Percentiles rank a stretch among this genome's conserved stretches.
phyloP scores from a whole-genome alignment of 257 asterid genomes.

The Perilla frutescens region DNA sequence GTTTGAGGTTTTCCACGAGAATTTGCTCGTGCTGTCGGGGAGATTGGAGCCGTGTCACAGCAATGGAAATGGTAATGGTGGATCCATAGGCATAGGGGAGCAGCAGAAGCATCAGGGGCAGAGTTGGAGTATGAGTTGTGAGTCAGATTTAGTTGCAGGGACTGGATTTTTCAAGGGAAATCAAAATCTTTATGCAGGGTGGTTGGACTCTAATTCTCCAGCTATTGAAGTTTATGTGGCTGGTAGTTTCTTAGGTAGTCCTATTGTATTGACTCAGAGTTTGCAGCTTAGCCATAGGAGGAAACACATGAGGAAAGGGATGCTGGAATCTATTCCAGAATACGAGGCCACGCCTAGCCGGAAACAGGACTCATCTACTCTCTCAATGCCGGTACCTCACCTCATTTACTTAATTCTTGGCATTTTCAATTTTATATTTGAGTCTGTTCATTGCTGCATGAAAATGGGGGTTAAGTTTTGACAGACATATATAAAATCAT shows the following conservation, averaged over 20 bases:
- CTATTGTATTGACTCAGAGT: constrained; percentile 60
- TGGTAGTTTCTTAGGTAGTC: constrained; percentile 65
- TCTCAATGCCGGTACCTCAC: constrained; percentile 50
- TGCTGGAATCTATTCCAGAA: constrained; percentile 76
- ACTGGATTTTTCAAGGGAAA: constrained; percentile 48
- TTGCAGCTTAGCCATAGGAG: constrained; percentile 59
- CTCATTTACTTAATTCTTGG: background rate
- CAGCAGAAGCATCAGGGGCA: constrained; percentile 47
- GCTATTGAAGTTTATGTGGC: constrained; percentile 73
- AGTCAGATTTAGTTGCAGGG: constrained; percentile 41
- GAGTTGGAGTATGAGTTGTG: constrained; percentile 62
- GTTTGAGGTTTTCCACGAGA: constrained; percentile 60
- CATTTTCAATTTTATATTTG: background rate
- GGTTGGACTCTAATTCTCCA: constrained; percentile 39
- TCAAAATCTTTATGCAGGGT: constrained; percentile 37
- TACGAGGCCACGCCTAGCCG: constrained; percentile 46
- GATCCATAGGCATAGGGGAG: constrained; percentile 34
- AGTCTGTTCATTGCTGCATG: constrained; percentile 22
- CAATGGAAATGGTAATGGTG: constrained; percentile 20
- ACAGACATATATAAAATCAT: constrained; percentile 47
- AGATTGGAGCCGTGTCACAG: constrained; percentile 46
- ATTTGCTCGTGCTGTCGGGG: constrained; percentile 58
- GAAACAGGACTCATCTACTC: constrained; percentile 38
- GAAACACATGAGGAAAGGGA: constrained; percentile 60
- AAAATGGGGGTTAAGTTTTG: constrained; percentile 33